phyloP scores from a whole-genome alignment of 2,329 filamentous ascomycete species.

The Botrytis elliptica region DNA sequence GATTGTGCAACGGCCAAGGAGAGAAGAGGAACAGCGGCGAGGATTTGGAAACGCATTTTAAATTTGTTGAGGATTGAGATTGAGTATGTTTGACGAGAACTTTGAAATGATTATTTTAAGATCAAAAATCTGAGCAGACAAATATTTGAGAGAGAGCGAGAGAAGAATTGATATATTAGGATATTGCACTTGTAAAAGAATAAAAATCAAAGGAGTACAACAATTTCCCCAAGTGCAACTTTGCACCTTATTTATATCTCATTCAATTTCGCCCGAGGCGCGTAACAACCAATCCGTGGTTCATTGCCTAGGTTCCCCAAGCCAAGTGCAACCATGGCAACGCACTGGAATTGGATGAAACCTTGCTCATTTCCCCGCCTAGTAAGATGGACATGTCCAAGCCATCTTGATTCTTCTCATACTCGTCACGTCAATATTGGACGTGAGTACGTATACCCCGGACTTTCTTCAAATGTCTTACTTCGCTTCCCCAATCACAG shows the following conservation, averaged over 20 bases:
- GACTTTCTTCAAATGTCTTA: conserved; percentile 7
- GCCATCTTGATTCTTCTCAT: not conserved
- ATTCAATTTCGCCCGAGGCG: not conserved
- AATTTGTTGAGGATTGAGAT: not conserved
- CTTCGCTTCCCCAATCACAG: conserved; percentile 14
- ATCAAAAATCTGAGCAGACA: not conserved
- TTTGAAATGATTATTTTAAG: not conserved
- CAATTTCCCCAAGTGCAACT: conserved; percentile 2
- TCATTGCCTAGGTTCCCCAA: not conserved
- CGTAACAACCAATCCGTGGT: not conserved
- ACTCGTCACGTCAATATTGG: not conserved
- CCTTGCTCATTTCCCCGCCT: conserved; percentile 6
- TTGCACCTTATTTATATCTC: not conserved
- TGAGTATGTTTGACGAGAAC: not conserved
- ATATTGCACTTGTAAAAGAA: not conserved
- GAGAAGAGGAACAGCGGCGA: conserved; percentile 8
- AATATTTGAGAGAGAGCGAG: no score
- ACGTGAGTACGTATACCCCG: conserved; percentile 1
- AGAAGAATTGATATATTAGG: not conserved
- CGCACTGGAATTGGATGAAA: not conserved
- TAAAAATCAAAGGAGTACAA: not conserved
- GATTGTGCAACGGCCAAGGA: conserved; percentile 12
- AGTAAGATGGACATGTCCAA: not conserved
- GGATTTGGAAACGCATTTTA: conserved; percentile 21
- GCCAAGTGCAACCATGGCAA: conserved; percentile 12